phyloP scores from a whole-genome alignment of 225 moss, liverwort and hornwort genomes.

The Marchantia polymorpha region DNA sequence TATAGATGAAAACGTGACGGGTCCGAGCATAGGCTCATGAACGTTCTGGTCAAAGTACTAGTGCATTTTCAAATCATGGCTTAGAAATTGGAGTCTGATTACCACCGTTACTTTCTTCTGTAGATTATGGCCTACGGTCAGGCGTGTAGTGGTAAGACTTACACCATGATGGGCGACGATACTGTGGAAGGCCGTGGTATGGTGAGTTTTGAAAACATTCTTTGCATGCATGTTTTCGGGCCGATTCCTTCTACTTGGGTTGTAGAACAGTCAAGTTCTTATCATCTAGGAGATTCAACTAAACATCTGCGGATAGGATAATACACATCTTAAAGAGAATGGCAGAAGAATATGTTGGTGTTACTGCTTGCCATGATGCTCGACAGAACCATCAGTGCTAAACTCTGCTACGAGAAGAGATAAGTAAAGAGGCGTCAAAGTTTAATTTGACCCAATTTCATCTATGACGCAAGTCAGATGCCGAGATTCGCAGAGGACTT shows the following conservation, averaged over 20 bases:
- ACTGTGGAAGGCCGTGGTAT: constrained; percentile 60
- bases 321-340: too few relatives aligned
- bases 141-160: constrained; percentile 73
- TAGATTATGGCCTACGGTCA: constrained; percentile 80
- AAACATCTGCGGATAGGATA: too few relatives aligned
- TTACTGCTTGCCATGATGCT: too few relatives aligned
- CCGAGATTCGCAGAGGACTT: constrained; percentile 67
- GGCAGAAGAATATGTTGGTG: too few relatives aligned
- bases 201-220: constrained; percentile 42
- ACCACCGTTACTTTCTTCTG: not conserved
- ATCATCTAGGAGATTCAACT: too few relatives aligned
- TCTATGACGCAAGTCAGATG: constrained; percentile 51
- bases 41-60: not conserved
- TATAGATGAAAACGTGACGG: not conserved
- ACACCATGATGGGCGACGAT: constrained; percentile 80
- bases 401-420: too few relatives aligned
- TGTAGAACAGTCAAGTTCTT: too few relatives aligned
- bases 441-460: constrained; percentile 18
- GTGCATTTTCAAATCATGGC: not conserved
- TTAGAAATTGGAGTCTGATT: not conserved
- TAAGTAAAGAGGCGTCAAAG: not conserved
- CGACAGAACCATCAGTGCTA: too few relatives aligned
- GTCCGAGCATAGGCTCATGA: not conserved
- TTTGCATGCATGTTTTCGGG: not conserved
- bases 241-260: too few relatives aligned